Percentiles rank a stretch among this genome's conserved stretches.
phyloP scores from a whole-genome alignment of 768 basidiomycete species.

The Leccinum truebloodii region DNA sequence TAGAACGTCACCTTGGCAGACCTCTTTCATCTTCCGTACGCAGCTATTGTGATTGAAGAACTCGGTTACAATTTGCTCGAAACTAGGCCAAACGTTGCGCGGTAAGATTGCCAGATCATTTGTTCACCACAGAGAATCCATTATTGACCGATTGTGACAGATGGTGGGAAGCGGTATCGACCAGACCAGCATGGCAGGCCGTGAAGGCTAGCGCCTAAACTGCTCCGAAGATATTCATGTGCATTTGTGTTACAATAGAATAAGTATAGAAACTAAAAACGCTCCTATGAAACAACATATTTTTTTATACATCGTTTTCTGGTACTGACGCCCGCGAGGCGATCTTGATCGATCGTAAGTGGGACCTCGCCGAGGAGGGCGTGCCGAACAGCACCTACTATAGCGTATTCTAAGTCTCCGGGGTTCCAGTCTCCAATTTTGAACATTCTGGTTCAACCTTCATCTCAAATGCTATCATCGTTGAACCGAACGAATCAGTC shows the following conservation, averaged over 20 bases:
- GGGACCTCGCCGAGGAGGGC: no score
- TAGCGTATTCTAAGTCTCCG: no score
- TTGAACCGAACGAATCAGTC: no score
- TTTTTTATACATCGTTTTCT: neutral
- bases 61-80: constrained; percentile 23
- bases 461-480: no score
- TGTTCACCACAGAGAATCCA: neutral
- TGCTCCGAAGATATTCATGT: neutral
- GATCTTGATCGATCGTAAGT: no score
- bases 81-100: constrained; percentile 28
- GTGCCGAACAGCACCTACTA: no score
- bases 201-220: constrained; percentile 39
- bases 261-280: neutral
- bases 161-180: constrained; percentile 54
- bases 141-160: constrained; percentile 22
- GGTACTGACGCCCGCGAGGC: no score
- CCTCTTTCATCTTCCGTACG: constrained; percentile 46
- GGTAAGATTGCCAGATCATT: constrained; percentile 14
- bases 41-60: constrained; percentile 29
- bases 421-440: no score
- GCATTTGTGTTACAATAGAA: constrained; percentile 1
- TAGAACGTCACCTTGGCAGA: constrained; percentile 48
- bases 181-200: constrained; percentile 48
- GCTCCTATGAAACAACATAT: neutral
- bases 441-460: no score